Percentiles rank a stretch among this genome's conserved stretches.
Conservation (phyloP, 2,329 filamentous ascomycete species). For the Verticillium zaregamsianum region DNA sequence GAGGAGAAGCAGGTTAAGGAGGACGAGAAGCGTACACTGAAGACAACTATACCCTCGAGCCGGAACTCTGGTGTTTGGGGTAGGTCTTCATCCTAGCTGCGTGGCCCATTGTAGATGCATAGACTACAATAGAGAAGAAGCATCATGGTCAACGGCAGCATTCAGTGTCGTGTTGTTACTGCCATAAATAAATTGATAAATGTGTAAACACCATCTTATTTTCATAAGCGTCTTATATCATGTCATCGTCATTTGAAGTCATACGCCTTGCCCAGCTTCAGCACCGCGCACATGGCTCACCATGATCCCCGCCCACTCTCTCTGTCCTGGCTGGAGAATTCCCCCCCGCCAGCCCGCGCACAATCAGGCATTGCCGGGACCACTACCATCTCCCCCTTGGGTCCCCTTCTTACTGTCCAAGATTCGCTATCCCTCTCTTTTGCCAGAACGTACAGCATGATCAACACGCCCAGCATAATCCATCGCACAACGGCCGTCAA, state of each 20-base stretch:
- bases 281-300: too few species aligned
- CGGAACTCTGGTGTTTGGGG: neutral
- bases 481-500: neutral
- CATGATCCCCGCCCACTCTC: too few species aligned
- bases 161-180: too few species aligned
- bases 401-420: neutral
- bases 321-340: neutral
- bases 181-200: too few species aligned
- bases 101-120: too few species aligned
- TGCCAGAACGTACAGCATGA: neutral
- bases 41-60: neutral
- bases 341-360: neutral
- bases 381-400: neutral
- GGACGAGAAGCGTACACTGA: neutral
- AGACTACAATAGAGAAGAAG: too few species aligned
- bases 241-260: too few species aligned
- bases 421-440: neutral
- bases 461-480: neutral
- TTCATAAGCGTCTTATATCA: too few species aligned
- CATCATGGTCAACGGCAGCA: too few species aligned
- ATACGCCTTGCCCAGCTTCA: too few species aligned
- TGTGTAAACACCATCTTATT: too few species aligned
- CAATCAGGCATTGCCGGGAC: neutral
- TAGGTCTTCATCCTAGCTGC: neutral
- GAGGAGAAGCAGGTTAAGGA: conserved; percentile 23